Evolutionary conservation across 352 stramenopile species (phyloP).

Genomic region (Pythium rhizo-oryzae): DNA sequence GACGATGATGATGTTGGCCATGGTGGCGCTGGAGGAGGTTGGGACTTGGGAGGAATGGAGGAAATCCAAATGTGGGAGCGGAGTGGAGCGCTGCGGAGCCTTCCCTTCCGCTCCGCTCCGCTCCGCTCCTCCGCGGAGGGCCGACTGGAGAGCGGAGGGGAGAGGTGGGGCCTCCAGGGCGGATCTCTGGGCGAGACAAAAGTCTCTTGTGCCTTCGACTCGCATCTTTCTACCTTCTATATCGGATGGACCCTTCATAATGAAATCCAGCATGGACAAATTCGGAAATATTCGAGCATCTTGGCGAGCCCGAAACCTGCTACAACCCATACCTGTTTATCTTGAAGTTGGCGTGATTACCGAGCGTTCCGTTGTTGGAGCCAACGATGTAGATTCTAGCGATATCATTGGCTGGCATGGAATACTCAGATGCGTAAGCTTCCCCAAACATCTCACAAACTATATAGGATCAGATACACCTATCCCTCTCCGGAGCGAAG

Average conservation of each 20-base stretch:
- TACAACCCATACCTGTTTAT: not conserved
- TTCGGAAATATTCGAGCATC: not conserved
- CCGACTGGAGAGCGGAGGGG: too few species aligned
- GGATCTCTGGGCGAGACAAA: too few species aligned
- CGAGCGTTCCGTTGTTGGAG: slow-evolving; percentile 7
- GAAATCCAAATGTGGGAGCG: slow-evolving; percentile 12
- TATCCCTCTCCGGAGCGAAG: not conserved
- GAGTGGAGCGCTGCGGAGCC: not conserved
- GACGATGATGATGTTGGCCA: slow-evolving; percentile 70
- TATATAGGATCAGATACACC: not conserved
- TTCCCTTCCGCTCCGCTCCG: too few species aligned
- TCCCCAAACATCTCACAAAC: not conserved
- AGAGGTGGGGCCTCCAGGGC: too few species aligned
- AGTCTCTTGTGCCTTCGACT: too few species aligned
- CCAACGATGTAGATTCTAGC: not conserved
- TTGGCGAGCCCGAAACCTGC: not conserved
- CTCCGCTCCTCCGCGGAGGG: too few species aligned
- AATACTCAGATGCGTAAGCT: not conserved
- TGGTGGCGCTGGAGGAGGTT: slow-evolving; percentile 17
- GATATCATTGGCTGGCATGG: not conserved
- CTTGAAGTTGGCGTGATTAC: slow-evolving; percentile 4
- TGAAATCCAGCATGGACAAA: not conserved
- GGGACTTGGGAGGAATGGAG: slow-evolving; percentile 14
- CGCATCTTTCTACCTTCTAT: too few species aligned
- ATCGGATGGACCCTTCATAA: not conserved